phyloP scores from a whole-genome alignment of 805 yeast species.

The Brettanomyces bruxellensis region DNA sequence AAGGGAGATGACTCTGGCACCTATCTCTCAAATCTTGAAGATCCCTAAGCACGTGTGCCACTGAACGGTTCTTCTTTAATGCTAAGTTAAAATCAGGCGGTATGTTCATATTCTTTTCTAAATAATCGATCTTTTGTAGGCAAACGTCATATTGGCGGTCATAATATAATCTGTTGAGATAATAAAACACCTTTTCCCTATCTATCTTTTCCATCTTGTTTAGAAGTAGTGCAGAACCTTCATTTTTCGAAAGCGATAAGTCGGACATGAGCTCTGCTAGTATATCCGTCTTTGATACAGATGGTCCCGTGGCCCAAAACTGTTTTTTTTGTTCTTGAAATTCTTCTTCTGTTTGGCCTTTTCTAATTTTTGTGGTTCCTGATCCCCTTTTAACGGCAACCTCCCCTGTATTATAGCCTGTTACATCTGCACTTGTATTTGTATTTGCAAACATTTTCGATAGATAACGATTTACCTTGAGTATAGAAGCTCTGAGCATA shows the following conservation, averaged over 20 bases:
- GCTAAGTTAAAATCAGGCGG: conserved; percentile 17
- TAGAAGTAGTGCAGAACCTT: conserved; percentile 5
- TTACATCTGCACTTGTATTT: neutral
- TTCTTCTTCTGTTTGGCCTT: conserved; percentile 63
- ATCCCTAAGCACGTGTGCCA: conserved; percentile 43
- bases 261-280: conserved; percentile 8
- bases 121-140: conserved; percentile 31
- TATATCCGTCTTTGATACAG: conserved; percentile 15
- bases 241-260: neutral
- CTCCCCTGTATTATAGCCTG: conserved; percentile 27
- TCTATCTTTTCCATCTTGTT: conserved; percentile 39
- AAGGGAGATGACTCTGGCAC: conserved; percentile 19
- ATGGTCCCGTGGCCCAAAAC: conserved; percentile 51
- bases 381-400: conserved; percentile 37
- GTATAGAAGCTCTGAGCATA: neutral
- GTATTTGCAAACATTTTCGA: conserved; percentile 6
- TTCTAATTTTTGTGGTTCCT: conserved; percentile 44
- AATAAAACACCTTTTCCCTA: conserved; percentile 45
- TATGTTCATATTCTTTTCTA: conserved; percentile 20
- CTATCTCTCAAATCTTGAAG: conserved; percentile 34
- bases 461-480: neutral
- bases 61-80: conserved; percentile 30
- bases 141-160: conserved; percentile 44
- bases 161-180: conserved; percentile 58
- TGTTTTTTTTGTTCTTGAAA: conserved; percentile 41